phyloP scores from a whole-genome alignment of 768 basidiomycete species.

The Lyophyllum decastes region DNA sequence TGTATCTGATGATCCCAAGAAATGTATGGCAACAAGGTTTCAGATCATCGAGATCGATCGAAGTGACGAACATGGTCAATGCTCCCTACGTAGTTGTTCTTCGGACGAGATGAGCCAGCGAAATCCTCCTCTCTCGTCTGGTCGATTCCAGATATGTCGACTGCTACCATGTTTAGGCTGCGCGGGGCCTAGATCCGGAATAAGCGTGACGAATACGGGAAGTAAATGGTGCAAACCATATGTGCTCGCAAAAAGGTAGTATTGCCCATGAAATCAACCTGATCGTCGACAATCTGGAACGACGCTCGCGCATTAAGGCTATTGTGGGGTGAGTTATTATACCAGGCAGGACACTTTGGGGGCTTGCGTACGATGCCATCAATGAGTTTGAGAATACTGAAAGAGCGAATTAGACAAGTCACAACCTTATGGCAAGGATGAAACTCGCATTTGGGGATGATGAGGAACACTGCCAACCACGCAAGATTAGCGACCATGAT shows the following conservation, averaged over 20 bases:
- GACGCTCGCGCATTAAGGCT: not conserved
- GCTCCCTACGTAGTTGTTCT: too few species aligned
- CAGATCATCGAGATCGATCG: too few species aligned
- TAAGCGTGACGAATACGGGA: not conserved
- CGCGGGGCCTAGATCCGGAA: too few species aligned
- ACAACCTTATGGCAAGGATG: too few species aligned
- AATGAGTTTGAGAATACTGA: constrained; percentile 2
- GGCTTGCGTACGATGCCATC: not conserved
- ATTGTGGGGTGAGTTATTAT: not conserved
- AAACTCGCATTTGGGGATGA: not conserved
- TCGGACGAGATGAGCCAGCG: too few species aligned
- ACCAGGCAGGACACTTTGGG: not conserved
- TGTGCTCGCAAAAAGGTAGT: not conserved
- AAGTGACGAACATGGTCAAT: too few species aligned
- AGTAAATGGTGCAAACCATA: not conserved
- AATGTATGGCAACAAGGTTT: too few species aligned
- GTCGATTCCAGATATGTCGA: too few species aligned
- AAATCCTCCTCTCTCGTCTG: too few species aligned
- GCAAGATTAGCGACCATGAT: not conserved
- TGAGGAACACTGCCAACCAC: not conserved
- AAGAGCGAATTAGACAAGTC: not conserved
- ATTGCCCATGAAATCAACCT: not conserved
- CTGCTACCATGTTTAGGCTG: too few species aligned
- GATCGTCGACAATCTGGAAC: not conserved
- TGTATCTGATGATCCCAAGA: too few species aligned